A percentile compares a stretch with the other conserved stretches of the same genome.
These are phyloP conservation scores for Babesia bigemina DNA, from an alignment of 169 alveolate genomes.

Conservation along the genomic window DNA sequence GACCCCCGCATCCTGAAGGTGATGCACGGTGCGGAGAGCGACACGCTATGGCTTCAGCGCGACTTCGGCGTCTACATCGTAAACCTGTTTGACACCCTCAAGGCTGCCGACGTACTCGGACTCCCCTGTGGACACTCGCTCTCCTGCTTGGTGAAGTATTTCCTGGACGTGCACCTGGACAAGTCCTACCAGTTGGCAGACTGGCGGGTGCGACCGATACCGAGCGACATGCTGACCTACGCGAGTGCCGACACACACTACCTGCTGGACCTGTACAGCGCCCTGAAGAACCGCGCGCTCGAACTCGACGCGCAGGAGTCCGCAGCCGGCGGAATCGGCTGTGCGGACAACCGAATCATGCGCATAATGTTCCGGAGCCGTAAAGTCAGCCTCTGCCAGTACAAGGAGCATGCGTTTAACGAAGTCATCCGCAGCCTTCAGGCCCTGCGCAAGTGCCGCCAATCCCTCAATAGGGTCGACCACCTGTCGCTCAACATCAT, in stretches of 20 bases:
- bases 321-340: constrained; percentile 3
- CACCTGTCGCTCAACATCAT: constrained; percentile 46
- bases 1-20: constrained; percentile 93
- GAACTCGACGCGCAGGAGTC: constrained; percentile 8
- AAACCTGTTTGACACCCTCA: constrained; percentile 92
- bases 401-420: constrained; percentile 36
- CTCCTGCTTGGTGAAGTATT: constrained; percentile 71
- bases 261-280: constrained; percentile 86
- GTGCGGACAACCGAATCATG: constrained; percentile 27
- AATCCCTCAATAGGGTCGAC: constrained; percentile 5
- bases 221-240: constrained; percentile 86
- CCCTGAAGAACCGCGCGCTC: constrained; percentile 75
- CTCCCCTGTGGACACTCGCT: constrained; percentile 81
- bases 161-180: constrained; percentile 85
- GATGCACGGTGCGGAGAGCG: constrained; percentile 92
- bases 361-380: constrained; percentile 51
- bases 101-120: constrained; percentile 87
- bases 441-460: constrained; percentile 15
- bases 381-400: constrained; percentile 54
- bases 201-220: constrained; percentile 92
- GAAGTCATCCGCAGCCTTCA: background rate
- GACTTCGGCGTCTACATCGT: constrained; percentile 95
- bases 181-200: constrained; percentile 91
- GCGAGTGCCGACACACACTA: constrained; percentile 93
- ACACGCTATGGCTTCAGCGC: constrained; percentile 91